Conservation (phyloP, 2,329 filamentous ascomycete species). For the Thermothelomyces thermophilus region DNA sequence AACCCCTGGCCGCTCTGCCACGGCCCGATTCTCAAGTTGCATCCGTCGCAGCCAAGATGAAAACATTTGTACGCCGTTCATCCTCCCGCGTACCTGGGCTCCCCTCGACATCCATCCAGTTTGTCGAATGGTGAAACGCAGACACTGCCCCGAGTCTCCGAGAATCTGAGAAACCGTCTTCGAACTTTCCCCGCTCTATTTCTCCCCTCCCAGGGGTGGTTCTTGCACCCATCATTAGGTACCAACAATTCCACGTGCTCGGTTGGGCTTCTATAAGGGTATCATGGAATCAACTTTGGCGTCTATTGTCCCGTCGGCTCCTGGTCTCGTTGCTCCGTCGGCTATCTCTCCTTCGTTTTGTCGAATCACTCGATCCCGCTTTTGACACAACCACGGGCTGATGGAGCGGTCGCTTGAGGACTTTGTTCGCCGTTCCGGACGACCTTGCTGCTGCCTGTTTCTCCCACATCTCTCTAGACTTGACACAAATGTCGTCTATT, state of each 20-base stretch:
- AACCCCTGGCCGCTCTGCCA: slow-evolving; percentile 24
- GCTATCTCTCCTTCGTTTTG: slow-evolving; percentile 32
- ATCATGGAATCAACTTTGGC: slow-evolving; percentile 22
- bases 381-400: slow-evolving; percentile 47
- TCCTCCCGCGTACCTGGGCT: slow-evolving; percentile 13
- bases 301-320: slow-evolving; percentile 23
- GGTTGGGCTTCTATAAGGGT: slow-evolving; percentile 1
- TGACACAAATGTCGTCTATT: slow-evolving; percentile 56
- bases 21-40: slow-evolving; percentile 20
- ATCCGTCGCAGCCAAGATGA: slow-evolving; percentile 17
- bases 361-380: slow-evolving; percentile 31
- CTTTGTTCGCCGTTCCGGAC: slow-evolving; percentile 39
- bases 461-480: slow-evolving; percentile 54
- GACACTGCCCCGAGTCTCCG: slow-evolving; percentile 10
- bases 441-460: slow-evolving; percentile 46
- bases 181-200: slow-evolving; percentile 9
- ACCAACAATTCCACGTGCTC: slow-evolving; percentile 13
- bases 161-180: slow-evolving; percentile 8
- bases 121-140: slow-evolving; percentile 11
- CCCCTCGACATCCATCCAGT: slow-evolving; percentile 11
- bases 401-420: slow-evolving; percentile 51
- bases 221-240: slow-evolving; percentile 16
- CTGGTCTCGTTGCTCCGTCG: slow-evolving; percentile 29
- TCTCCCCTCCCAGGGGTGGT: too few relatives aligned
- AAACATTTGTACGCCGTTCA: slow-evolving; percentile 19